These are phyloP conservation scores for Akanthomyces dipterigenus DNA, from an alignment of 2,329 filamentous ascomycete species.

Conservation along the genomic window DNA sequence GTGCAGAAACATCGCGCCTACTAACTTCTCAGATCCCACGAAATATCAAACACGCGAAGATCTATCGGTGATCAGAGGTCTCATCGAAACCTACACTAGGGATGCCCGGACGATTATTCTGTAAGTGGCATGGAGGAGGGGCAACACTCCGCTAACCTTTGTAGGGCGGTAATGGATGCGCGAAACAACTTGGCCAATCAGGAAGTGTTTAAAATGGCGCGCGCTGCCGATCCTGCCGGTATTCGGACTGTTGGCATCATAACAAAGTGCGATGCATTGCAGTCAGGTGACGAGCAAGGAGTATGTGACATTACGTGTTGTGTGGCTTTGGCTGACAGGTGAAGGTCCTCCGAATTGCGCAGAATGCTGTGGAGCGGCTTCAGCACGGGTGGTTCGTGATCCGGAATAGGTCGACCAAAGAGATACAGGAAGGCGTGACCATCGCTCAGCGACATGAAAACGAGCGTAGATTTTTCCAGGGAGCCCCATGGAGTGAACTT, in stretches of 20 bases:
- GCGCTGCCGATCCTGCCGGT: neutral
- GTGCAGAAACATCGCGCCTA: neutral
- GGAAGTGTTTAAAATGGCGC: conserved; percentile 3
- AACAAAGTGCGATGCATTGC: neutral
- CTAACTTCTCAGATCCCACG: neutral
- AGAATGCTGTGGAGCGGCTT: neutral
- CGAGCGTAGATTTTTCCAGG: neutral
- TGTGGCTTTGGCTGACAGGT: neutral
- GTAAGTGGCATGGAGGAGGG: neutral
- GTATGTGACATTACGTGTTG: neutral
- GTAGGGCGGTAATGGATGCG: neutral
- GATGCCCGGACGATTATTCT: neutral
- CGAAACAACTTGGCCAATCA: conserved; percentile 5
- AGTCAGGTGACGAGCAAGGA: neutral
- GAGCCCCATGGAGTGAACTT: neutral
- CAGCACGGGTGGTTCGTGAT: conserved; percentile 1
- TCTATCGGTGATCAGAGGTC: neutral
- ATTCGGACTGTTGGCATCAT: neutral
- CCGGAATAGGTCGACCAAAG: neutral
- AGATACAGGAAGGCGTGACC: conserved; percentile 1
- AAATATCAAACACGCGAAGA: neutral
- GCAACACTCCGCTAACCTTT: neutral
- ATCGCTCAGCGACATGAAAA: neutral
- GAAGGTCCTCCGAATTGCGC: neutral
- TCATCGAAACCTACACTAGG: neutral